Conservation (phyloP, 1,139 yeast species). For the Kazachstania sp. region DNA sequence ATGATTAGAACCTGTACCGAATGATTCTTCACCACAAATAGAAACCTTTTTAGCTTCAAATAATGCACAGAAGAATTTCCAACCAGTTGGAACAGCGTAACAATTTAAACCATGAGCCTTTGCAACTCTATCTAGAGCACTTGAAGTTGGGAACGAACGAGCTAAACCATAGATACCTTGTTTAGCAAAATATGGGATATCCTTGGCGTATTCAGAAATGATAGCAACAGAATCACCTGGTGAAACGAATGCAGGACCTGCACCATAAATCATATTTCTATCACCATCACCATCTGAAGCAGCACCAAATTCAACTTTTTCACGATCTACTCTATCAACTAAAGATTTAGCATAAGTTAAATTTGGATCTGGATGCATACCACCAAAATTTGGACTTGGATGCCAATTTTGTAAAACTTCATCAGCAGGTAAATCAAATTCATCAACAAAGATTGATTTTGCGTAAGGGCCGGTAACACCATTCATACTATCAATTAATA, state of each 20-base stretch:
- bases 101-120: constrained; percentile 60
- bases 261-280: constrained; percentile 97
- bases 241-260: constrained; percentile 79
- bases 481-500: constrained; percentile 82
- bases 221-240: constrained; percentile 99
- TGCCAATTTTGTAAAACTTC: constrained; percentile 63
- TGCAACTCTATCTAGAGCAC: constrained; percentile 90
- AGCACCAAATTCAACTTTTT: constrained; percentile 86
- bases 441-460: constrained; percentile 69
- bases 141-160: constrained; percentile 97
- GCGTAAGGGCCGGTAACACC: constrained; percentile 99
- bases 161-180: constrained; percentile 90
- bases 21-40: constrained; percentile 96
- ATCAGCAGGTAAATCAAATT: constrained; percentile 63
- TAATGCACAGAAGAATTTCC: constrained; percentile 95
- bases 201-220: constrained; percentile 81
- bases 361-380: constrained; percentile 96
- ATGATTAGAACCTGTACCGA: constrained; percentile 97
- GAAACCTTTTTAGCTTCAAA: constrained; percentile 89
- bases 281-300: constrained; percentile 99
- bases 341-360: constrained; percentile 86
- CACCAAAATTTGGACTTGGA: constrained; percentile 90
- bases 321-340: constrained; percentile 74
- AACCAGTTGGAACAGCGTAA: constrained; percentile 97
- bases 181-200: constrained; percentile 82